Evolutionary conservation across 2,329 filamentous ascomycete genomes (phyloP).

Genomic region (Passalora sequoiae): DNA sequence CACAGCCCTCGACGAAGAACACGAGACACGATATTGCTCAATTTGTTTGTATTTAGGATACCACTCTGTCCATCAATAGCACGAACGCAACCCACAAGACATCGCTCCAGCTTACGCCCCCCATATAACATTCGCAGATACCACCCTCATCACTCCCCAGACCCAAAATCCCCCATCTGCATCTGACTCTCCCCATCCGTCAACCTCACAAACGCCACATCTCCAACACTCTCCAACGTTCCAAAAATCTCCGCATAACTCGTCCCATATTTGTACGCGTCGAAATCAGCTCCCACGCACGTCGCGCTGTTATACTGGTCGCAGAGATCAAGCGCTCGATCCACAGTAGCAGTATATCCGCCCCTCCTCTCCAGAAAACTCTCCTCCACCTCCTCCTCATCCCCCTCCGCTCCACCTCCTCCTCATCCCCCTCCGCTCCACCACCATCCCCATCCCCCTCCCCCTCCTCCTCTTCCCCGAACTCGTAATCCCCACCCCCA

Average conservation of each 20-base stretch:
- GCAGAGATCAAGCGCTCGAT: conserved; percentile 17
- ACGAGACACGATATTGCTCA: conserved; percentile 4
- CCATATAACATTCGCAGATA: no score
- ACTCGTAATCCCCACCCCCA: conserved; percentile 18
- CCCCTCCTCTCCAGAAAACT: conserved; percentile 7
- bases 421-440: conserved; percentile 10
- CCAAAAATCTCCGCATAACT: conserved; percentile 15
- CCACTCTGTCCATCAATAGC: conserved; percentile 2
- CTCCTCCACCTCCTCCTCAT: conserved; percentile 6
- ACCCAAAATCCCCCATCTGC: no score
- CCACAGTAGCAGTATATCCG: conserved; percentile 14
- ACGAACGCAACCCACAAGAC: no score
- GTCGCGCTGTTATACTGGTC: conserved; percentile 10
- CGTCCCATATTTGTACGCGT: conserved; percentile 15
- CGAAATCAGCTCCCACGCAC: conserved; percentile 17
- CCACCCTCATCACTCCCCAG: no score
- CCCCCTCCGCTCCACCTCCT: background rate
- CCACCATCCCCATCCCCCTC: conserved; percentile 20
- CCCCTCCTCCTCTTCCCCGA: conserved; percentile 16
- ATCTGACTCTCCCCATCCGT: no score
- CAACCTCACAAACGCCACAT: conserved; percentile 4
- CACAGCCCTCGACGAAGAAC: background rate
- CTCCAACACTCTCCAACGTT: conserved; percentile 10
- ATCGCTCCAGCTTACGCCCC: no score
- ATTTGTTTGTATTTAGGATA: conserved; percentile 2